phyloP scores from a whole-genome alignment of 352 stramenopile species.

The Phytophthora crassamura region DNA sequence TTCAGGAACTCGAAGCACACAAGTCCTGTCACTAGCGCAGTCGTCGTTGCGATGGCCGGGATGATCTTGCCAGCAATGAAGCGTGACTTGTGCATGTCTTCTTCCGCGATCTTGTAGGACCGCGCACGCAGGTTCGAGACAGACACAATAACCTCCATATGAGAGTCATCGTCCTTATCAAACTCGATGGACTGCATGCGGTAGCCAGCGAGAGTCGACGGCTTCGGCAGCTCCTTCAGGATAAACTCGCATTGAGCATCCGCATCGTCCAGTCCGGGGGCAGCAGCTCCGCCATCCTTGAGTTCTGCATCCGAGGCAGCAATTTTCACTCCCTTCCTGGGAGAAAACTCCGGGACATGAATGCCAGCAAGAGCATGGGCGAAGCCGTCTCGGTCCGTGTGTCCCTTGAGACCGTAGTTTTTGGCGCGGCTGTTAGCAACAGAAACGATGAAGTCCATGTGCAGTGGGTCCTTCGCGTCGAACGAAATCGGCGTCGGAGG shows the following conservation, averaged over 20 bases:
- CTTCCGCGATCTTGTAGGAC: constrained; percentile 99
- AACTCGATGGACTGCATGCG: constrained; percentile 96
- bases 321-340: constrained; percentile 97
- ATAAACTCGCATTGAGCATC: constrained; percentile 83
- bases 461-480: constrained; percentile 88
- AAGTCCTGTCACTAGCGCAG: constrained; percentile 97
- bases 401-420: constrained; percentile 94
- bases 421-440: constrained; percentile 95
- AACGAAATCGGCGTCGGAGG: constrained; percentile 96
- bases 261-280: constrained; percentile 62
- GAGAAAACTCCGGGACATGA: constrained; percentile 94
- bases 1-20: constrained; percentile 99
- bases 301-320: constrained; percentile 97
- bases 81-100: constrained; percentile 97
- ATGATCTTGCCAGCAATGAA: constrained; percentile 99
- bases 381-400: constrained; percentile 69
- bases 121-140: constrained; percentile 97
- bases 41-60: constrained; percentile 99
- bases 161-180: constrained; percentile 98
- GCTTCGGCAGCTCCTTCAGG: constrained; percentile 84
- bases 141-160: constrained; percentile 98
- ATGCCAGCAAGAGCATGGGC: constrained; percentile 82
- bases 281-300: constrained; percentile 71
- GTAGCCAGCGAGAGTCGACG: constrained; percentile 86
- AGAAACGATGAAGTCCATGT: constrained; percentile 97